Evolutionary conservation across 805 yeast species (phyloP).

Genomic region (Suhomyces sp.): DNA sequence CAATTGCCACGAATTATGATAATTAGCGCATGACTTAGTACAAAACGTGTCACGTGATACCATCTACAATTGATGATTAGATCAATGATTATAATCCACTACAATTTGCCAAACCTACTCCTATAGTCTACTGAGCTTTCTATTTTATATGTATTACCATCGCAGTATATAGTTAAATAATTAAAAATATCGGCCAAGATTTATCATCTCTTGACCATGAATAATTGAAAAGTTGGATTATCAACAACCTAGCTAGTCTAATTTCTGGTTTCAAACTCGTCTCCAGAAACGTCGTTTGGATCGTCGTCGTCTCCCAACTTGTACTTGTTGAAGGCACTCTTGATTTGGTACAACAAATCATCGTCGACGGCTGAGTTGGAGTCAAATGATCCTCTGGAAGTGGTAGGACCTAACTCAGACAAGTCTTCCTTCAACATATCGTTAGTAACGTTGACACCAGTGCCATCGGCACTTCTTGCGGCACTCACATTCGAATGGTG

Average conservation of each 20-base stretch:
- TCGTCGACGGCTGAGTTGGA: constrained; percentile 30
- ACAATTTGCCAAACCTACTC: too few species aligned
- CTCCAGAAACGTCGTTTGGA: constrained; percentile 48
- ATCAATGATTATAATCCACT: too few species aligned
- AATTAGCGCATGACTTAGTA: too few species aligned
- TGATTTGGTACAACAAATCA: constrained; percentile 35
- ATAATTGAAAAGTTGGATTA: too few species aligned
- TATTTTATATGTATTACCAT: too few species aligned
- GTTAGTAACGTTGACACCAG: constrained; percentile 19
- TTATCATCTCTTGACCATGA: neutral
- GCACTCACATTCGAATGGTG: constrained; percentile 17
- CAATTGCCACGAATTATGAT: too few species aligned
- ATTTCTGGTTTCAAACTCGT: constrained; percentile 49
- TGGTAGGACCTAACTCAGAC: constrained; percentile 17
- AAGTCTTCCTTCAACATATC: constrained; percentile 19
- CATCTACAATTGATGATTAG: too few species aligned
- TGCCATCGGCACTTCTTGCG: constrained; percentile 14
- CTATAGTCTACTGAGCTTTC: too few species aligned
- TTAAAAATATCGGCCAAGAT: too few species aligned
- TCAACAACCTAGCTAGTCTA: too few species aligned
- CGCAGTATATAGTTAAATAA: too few species aligned
- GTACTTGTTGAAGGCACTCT: constrained; percentile 36
- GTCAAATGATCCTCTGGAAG: constrained; percentile 28
- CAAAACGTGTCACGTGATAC: too few species aligned
- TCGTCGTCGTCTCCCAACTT: constrained; percentile 29